Percentiles rank a stretch among this genome's conserved stretches.
Conservation (phyloP, 768 basidiomycete genomes). For the Gloeophyllum trabeum region DNA sequence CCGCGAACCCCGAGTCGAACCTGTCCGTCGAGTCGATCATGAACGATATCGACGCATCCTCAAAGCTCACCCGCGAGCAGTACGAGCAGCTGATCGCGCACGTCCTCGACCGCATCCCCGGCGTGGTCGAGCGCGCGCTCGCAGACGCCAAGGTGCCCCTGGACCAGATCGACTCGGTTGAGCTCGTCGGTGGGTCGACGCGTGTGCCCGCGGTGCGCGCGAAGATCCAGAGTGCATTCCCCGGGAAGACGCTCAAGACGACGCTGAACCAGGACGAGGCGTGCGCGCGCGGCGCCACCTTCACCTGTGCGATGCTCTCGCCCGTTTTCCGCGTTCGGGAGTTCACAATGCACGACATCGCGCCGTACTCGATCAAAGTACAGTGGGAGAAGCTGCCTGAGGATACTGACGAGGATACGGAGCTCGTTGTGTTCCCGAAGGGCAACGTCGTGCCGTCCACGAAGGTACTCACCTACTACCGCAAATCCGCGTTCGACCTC, state of each 20-base stretch:
- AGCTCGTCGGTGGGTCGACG: conserved; percentile 89
- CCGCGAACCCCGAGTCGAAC: conserved; percentile 83
- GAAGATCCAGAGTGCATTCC: conserved; percentile 76
- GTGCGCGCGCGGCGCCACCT: conserved; percentile 90
- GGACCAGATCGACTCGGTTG: conserved; percentile 83
- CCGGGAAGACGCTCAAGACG: conserved; percentile 72
- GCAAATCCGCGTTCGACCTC: conserved; percentile 80
- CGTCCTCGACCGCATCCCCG: conserved; percentile 67
- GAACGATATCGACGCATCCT: conserved; percentile 90
- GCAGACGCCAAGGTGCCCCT: conserved; percentile 68
- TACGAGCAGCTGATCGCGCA: conserved; percentile 70
- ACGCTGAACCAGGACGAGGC: conserved; percentile 99
- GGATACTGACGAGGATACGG: conserved; percentile 83
- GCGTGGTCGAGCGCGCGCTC: conserved; percentile 70
- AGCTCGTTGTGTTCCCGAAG: conserved; percentile 81
- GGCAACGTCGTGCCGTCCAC: conserved; percentile 86
- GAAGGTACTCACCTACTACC: conserved; percentile 92
- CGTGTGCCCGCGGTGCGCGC: conserved; percentile 89
- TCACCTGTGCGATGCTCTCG: conserved; percentile 93
- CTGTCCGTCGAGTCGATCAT: conserved; percentile 93
- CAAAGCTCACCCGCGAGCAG: conserved; percentile 71
- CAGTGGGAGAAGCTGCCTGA: conserved; percentile 68
- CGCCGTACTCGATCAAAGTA: conserved; percentile 83
- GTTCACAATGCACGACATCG: conserved; percentile 81
- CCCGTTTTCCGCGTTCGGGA: conserved; percentile 98